Base-by-base conservation (phyloP, 129 eudicot genomes). In the Solidago caesia region DNA sequence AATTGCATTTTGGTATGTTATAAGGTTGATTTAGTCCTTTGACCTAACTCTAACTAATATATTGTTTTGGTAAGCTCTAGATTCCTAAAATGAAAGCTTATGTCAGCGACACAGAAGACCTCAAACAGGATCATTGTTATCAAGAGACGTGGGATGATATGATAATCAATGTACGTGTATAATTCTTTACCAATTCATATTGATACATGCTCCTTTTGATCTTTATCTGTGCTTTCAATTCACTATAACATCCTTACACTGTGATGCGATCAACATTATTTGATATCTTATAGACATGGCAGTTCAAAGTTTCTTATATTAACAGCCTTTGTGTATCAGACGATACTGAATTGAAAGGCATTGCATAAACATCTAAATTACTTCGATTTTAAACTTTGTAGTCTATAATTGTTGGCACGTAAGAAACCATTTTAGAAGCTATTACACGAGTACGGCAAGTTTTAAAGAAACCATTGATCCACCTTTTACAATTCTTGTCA, bases 141-240 rank as follows among this genome's bases (percentile, higher is more conserved):
- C 96, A 84, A 77, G 99, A 94, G 75, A 90, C 89, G 41, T 94
- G 99, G 99, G 99, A 94, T 91, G 96, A 94, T 84, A 94, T 94
- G 99, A 86, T 94, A 55, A 84, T 94, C 70, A 87, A 84, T 87
- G 99, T 94, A 84, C 81, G 90, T 82, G 48, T 73, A 44, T 65
- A 43, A n/a, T 42, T 3, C 27, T 65, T 5, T 7, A 39, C 2
- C 33, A 5, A 4, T 0, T 71, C 72, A 51, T 62, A 62, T 71
- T 48, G 46, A 49, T 9, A 57, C 74, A 14, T 26, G 45, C 15
- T 27, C 25, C 41, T 58, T 48, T 51, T 46, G 58, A 61, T 73
- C 67, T 46, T 25, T n/a, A 14, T 45, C 42, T 64, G 25, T 75
- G 16, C 2, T 49, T 73, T 39, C 25, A 51, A 64, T 64, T 53